Evolutionary conservation across 139 green algal genomes (phyloP).

Genomic region (Astrephomene gubernaculifera): DNA sequence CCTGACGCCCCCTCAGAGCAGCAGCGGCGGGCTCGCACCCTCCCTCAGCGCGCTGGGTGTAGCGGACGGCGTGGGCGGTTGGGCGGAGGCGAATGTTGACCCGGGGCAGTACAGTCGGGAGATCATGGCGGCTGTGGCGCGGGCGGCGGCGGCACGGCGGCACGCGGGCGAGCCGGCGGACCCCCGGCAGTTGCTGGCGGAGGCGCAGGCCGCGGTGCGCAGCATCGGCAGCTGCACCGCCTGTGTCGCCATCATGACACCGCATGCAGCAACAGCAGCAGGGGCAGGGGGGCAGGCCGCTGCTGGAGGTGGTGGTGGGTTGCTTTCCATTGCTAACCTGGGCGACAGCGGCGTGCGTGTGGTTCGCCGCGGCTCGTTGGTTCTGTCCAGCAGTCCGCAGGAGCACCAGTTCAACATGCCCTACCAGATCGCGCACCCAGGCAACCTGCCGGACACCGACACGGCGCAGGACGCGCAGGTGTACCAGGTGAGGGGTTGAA

Average conservation of each 20-base stretch:
- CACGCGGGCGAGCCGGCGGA: background rate
- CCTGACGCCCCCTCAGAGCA: background rate
- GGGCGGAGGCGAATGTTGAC: conserved; percentile 82
- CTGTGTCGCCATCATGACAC: conserved; percentile 51
- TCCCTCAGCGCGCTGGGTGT: conserved; percentile 72
- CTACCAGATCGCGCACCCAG: conserved; percentile 77
- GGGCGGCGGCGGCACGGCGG: background rate
- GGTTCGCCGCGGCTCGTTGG: conserved; percentile 67
- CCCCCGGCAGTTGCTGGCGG: conserved; percentile 42
- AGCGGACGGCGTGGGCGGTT: conserved; percentile 91
- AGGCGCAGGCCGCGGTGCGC: conserved; percentile 50
- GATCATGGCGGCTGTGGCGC: conserved; percentile 60
- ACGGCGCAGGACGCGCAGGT: conserved; percentile 48
- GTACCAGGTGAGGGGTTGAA: conserved; percentile 50
- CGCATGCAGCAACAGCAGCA: background rate
- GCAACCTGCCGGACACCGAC: conserved; percentile 64
- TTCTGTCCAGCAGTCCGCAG: conserved; percentile 75
- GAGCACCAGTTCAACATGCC: conserved; percentile 98
- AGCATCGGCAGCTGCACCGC: conserved; percentile 65
- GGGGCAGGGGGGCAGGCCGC: too few relatives aligned
- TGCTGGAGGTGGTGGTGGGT: background rate
- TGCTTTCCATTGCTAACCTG: conserved; percentile 72
- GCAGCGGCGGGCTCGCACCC: background rate
- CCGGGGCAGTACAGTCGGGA: conserved; percentile 74
- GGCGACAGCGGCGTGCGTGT: conserved; percentile 83